A percentile compares a stretch with the other conserved stretches of the same genome.
phyloP scores from a whole-genome alignment of 306 rosid species.

The Prunus padus region DNA sequence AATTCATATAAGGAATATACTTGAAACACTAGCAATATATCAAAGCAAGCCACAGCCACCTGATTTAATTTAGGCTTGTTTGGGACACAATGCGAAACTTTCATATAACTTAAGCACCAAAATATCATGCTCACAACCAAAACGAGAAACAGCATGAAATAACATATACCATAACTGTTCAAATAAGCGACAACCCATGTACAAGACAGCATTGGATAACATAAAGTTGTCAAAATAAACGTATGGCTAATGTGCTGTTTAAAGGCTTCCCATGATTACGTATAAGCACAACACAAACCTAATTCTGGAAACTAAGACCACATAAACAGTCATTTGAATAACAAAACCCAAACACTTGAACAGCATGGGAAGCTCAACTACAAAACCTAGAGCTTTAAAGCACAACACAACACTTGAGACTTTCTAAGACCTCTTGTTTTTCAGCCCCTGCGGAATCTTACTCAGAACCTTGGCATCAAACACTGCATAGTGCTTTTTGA shows the following conservation, averaged over 20 bases:
- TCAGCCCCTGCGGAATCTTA: constrained; percentile 58
- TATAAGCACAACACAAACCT: constrained; percentile 28
- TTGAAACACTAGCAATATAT: neutral
- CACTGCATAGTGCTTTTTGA: constrained; percentile 66
- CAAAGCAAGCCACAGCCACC: too few species aligned
- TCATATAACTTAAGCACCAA: constrained; percentile 1
- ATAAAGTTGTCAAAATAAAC: constrained; percentile 17
- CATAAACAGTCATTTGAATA: constrained; percentile 22
- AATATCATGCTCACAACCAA: constrained; percentile 7
- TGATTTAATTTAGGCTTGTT: too few species aligned
- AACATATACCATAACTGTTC: constrained; percentile 9
- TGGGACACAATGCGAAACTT: neutral
- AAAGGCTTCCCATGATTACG: constrained; percentile 10
- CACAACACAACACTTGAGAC: constrained; percentile 6
- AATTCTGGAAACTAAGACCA: constrained; percentile 28
- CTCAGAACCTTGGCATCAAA: constrained; percentile 74
- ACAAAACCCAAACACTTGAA: constrained; percentile 29
- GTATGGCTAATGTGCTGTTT: constrained; percentile 10
- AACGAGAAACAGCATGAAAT: constrained; percentile 5
- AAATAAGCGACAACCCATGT: constrained; percentile 3
- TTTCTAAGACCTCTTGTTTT: constrained; percentile 61
- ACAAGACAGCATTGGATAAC: constrained; percentile 12
- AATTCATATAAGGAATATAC: too few species aligned
- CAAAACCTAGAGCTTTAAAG: neutral
- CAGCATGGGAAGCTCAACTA: constrained; percentile 6